Evolutionary conservation across 345 rosid species (phyloP).

Genomic region (Eucalyptus virginea): DNA sequence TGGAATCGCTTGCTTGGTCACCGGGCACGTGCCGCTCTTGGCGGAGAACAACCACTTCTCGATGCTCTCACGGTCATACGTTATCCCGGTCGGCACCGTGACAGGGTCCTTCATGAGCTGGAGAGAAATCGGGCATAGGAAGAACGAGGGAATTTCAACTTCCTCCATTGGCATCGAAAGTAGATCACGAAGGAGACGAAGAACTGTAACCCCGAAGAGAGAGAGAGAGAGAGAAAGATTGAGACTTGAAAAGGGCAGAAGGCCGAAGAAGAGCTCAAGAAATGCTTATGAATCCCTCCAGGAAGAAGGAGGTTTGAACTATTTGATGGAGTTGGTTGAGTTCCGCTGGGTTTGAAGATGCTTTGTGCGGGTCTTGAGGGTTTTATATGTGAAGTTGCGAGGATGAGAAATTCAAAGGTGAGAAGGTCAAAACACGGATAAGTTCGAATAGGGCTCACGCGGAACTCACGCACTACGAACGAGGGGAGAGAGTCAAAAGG

Average conservation of each 20-base stretch:
- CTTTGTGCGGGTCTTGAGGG: neutral
- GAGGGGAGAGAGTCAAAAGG: neutral
- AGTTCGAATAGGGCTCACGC: neutral
- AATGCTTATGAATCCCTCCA: neutral
- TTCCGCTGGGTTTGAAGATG: neutral
- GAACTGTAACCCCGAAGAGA: neutral
- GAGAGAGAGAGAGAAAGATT: neutral
- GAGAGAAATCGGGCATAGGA: conserved; percentile 5
- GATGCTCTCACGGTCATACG: conserved; percentile 12
- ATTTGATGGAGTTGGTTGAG: neutral
- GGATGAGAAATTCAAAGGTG: neutral
- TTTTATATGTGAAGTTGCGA: neutral
- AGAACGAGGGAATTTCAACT: conserved; percentile 5
- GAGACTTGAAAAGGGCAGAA: neutral
- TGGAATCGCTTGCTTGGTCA: conserved; percentile 51
- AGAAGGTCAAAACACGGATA: neutral
- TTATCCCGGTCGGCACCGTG: conserved; percentile 3
- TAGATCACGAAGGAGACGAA: neutral
- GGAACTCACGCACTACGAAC: neutral
- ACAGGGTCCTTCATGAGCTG: conserved; percentile 13
- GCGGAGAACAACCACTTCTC: conserved; percentile 3
- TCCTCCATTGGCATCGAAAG: neutral
- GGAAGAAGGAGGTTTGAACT: neutral
- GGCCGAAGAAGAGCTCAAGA: neutral
- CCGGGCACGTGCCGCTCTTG: conserved; percentile 1